phyloP scores from a whole-genome alignment of 163 green algal genomes.

The Chloromonas sp. region DNA sequence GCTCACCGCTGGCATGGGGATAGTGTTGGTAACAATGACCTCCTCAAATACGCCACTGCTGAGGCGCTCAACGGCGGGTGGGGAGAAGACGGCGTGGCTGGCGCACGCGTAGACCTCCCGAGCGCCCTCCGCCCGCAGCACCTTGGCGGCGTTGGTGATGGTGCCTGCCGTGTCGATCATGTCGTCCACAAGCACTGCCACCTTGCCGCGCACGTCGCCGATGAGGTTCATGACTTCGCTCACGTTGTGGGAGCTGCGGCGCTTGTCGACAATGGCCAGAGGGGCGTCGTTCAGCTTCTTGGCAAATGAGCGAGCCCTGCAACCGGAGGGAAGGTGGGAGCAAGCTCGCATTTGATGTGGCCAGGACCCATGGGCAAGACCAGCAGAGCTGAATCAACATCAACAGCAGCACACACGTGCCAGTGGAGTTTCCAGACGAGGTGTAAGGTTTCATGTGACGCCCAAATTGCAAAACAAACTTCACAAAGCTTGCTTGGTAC shows the following conservation, averaged over 20 bases:
- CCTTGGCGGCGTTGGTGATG: constrained; percentile 93
- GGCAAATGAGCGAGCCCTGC: constrained; percentile 88
- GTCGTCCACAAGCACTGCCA: constrained; percentile 96
- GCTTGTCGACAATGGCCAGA: constrained; percentile 98
- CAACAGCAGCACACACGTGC: too few relatives aligned
- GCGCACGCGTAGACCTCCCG: constrained; percentile 88
- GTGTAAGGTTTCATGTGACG: too few relatives aligned
- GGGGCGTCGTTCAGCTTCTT: constrained; percentile 98
- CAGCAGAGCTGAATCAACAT: background rate
- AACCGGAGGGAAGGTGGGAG: background rate
- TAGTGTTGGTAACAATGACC: constrained; percentile 99
- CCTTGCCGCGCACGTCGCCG: constrained; percentile 77
- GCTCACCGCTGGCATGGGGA: constrained; percentile 56
- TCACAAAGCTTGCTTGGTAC: too few relatives aligned
- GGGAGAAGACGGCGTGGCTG: constrained; percentile 95
- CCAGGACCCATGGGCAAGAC: background rate
- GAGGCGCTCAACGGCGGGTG: constrained; percentile 89
- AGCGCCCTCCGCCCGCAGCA: constrained; percentile 17
- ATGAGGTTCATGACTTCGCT: constrained; percentile 99
- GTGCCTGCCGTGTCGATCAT: constrained; percentile 99
- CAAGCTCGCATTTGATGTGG: too few relatives aligned
- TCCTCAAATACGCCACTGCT: constrained; percentile 84
- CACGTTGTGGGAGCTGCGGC: constrained; percentile 91
- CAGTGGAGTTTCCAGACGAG: too few relatives aligned
- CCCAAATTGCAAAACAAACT: too few relatives aligned